These are phyloP conservation scores for Coemansia sp. DNA, from an alignment of 192 early-diverging fungal species.

Conservation along the genomic window DNA sequence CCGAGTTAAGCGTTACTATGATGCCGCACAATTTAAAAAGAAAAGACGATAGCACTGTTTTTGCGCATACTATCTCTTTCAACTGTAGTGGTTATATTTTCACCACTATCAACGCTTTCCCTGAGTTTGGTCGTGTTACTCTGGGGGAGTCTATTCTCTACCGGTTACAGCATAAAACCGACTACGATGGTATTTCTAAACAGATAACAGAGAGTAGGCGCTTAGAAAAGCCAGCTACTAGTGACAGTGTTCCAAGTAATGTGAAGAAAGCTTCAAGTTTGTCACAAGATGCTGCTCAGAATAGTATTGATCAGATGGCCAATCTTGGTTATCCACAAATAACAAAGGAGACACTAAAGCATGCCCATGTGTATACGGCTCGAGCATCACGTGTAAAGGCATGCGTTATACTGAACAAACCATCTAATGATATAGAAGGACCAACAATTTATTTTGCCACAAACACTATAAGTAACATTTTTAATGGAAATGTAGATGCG, in stretches of 20 bases:
- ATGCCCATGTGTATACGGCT: conserved; percentile 42
- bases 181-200: conserved; percentile 9
- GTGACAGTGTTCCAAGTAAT: background rate
- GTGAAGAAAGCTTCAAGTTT: background rate
- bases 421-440: conserved; percentile 9
- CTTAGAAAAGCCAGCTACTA: background rate
- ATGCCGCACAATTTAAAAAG: conserved; percentile 38
- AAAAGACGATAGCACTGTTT: conserved; percentile 23
- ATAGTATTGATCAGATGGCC: conserved; percentile 7
- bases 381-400: conserved; percentile 40
- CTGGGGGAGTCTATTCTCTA: conserved; percentile 39
- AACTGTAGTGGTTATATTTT: conserved; percentile 48
- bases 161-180: conserved; percentile 36
- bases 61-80: conserved; percentile 32
- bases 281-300: background rate
- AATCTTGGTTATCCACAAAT: conserved; percentile 13
- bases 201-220: background rate
- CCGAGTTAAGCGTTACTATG: conserved; percentile 46
- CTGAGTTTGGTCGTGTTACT: conserved; percentile 31
- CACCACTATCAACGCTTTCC: conserved; percentile 26
- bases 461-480: conserved; percentile 37
- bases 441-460: conserved; percentile 43
- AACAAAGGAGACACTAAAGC: conserved; percentile 31
- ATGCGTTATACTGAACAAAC: conserved; percentile 27
- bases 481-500: conserved; percentile 31